Base-by-base conservation (phyloP, 2,329 filamentous ascomycete genomes). In the Venturia carpophila region DNA sequence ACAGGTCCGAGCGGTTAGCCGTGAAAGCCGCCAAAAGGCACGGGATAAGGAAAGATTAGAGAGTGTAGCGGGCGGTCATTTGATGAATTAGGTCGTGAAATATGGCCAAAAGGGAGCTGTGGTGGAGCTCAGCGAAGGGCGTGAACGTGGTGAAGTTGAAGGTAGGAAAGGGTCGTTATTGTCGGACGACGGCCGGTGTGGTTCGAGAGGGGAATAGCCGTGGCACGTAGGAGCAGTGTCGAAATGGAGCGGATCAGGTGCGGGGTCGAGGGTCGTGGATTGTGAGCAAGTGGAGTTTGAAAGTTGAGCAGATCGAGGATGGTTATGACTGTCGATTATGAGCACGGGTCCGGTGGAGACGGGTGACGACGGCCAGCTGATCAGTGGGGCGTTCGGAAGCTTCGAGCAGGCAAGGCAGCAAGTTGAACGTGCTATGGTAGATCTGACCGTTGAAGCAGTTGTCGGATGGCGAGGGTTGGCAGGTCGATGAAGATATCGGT, bases 41-140 rank as follows among this genome's bases (percentile, higher is more conserved):
- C 30, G 30, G 27, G 42, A 60, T 15, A 64, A 64, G 34, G 45
- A 60, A 60, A 58, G 47, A 45, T 60, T 60, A 64, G 63, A 64
- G 63, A 64, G 63, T 64, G 63, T 45, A 58, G 21, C 45, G 47
- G 52, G 34, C 43, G 63, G 34, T 64, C 63, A 64, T 64, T 56
- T 64, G 52, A 56, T 43, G 52, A 52, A 41, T 58, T 58, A 42
- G 30, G 45, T 34, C 37, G 34, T 34, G 27, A 60, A 27, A 64
- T 60, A 60, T 42, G 27, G 34, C 37, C 37, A 64, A 30, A 39
- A 30, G 34, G 62, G 27, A 39, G 41, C 60, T 24, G 19, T 15
- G 4, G 30, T 21, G 45, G n/a, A 42, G n/a, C 63, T 60, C 39
- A 60, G 63, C 37, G 34, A 47, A 64, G 39, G 52, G 21, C 21